phyloP scores from a whole-genome alignment of 306 rosid genomes.

The Quercus variabilis region DNA sequence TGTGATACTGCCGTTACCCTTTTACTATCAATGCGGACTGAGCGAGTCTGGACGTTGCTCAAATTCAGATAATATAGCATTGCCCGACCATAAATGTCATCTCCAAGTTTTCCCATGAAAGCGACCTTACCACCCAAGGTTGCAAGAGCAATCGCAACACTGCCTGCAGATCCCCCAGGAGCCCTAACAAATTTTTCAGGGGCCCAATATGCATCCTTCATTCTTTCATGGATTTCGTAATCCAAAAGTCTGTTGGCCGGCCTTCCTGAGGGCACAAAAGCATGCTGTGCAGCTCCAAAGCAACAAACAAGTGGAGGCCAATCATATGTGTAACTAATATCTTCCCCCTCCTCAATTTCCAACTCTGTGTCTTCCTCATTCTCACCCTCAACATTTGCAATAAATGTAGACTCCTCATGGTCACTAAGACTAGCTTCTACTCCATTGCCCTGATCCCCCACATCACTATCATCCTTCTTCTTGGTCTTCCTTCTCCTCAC shows the following conservation, averaged over 20 bases:
- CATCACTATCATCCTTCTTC: constrained; percentile 27
- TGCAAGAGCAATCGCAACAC: constrained; percentile 89
- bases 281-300: constrained; percentile 90
- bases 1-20: constrained; percentile 59
- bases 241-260: constrained; percentile 76
- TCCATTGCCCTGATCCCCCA: constrained; percentile 40
- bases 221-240: constrained; percentile 71
- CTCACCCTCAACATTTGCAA: constrained; percentile 50
- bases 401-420: constrained; percentile 43
- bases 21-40: constrained; percentile 63
- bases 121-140: constrained; percentile 90
- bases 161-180: constrained; percentile 84
- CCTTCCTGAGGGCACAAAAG: constrained; percentile 88
- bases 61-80: constrained; percentile 76
- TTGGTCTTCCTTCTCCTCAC: constrained; percentile 54
- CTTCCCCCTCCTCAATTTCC: constrained; percentile 66
- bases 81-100: constrained; percentile 78
- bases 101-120: constrained; percentile 96
- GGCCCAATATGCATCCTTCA: constrained; percentile 72
- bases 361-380: constrained; percentile 45
- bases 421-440: constrained; percentile 40
- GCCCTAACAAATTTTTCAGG: constrained; percentile 78
- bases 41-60: constrained; percentile 85
- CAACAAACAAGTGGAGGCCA: constrained; percentile 99
- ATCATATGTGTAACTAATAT: constrained; percentile 65